Conservation (phyloP, 768 basidiomycete species). For the Hemileccinum impolitum region DNA sequence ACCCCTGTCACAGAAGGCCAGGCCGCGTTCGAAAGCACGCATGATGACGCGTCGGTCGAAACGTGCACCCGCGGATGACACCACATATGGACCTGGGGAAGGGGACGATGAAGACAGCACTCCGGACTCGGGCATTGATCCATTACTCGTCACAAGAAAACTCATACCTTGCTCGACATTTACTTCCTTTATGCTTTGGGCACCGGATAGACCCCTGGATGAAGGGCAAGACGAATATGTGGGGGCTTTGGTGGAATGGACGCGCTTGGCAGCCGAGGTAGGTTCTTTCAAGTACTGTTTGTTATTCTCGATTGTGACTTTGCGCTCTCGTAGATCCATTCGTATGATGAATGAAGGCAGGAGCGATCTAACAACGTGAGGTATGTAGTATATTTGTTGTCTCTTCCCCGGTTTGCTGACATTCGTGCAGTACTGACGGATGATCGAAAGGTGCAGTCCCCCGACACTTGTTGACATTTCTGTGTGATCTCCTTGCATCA, state of each 20-base stretch:
- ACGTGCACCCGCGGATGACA: conserved; percentile 29
- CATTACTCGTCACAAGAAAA: conserved; percentile 22
- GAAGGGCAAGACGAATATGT: conserved; percentile 70
- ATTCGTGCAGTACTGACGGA: neutral
- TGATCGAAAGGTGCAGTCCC: no score
- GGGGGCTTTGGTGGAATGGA: conserved; percentile 70
- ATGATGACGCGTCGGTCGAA: conserved; percentile 13
- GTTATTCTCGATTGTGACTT: neutral
- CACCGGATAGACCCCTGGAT: conserved; percentile 67
- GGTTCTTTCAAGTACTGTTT: conserved; percentile 8
- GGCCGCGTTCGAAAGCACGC: conserved; percentile 14
- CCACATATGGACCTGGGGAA: conserved; percentile 23
- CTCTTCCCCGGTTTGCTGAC: neutral
- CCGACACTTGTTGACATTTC: no score
- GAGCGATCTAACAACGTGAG: neutral
- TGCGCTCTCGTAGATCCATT: conserved; percentile 21
- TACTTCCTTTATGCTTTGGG: conserved; percentile 70
- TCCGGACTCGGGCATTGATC: neutral
- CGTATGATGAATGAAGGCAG: conserved; percentile 18
- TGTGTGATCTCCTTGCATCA: no score
- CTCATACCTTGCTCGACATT: conserved; percentile 55
- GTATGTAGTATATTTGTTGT: neutral
- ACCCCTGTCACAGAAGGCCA: conserved; percentile 2
- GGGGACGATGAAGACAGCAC: conserved; percentile 23
- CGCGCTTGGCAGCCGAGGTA: conserved; percentile 59